Evolutionary conservation across 805 yeast species (phyloP), one percentile per base, ranked within the genome.

Genomic region (Barnettozyma californica): DNA sequence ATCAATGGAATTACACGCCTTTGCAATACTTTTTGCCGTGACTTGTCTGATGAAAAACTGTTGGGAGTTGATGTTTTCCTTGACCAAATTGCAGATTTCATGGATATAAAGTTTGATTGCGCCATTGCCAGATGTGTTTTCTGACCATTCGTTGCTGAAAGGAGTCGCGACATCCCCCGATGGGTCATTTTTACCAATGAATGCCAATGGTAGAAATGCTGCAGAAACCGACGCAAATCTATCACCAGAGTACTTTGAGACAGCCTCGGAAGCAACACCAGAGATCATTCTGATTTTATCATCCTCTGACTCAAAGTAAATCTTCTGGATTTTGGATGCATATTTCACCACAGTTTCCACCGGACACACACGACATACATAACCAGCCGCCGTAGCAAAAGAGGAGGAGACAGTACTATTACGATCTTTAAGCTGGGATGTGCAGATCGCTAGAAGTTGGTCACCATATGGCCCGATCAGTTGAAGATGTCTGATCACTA

Each of bases 381-480:
- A 83, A 1, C 96, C 98, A 9, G 85, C 78, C 1, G 96, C 80
- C 5, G 81, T 72, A 0, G 97, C 91, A 68, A 78, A 94, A 0
- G 96, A 78, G 1, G 81, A 71, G 0, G 87, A 74, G 5, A 92
- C 81, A 0, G 95, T 77, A 25, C 77, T 82, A 61, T 88, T 91
- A 46, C 83, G 70, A 59, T 87, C 95, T 34, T 71, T 73, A 46
- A 88, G 63, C 58, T 87, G 92, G 20, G 70, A 64, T 2, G 69
- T 59, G 43, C 89, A 77, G 2, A 80, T 70, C 41, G 75, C 75
- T 48, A 92, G 66, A 8, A 92, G 65, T n/a, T 69, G 66, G 48
- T 83, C 88, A 11, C 87, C 84, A 58, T 77, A 77, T 1, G 75
- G 73, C n/a, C 61, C 59, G 9, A 75, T 59, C 13, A 68, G 51